Evolutionary conservation across 1,139 yeast genomes (phyloP).

Genomic region (Yamadazyma pseudoaaseri): DNA sequence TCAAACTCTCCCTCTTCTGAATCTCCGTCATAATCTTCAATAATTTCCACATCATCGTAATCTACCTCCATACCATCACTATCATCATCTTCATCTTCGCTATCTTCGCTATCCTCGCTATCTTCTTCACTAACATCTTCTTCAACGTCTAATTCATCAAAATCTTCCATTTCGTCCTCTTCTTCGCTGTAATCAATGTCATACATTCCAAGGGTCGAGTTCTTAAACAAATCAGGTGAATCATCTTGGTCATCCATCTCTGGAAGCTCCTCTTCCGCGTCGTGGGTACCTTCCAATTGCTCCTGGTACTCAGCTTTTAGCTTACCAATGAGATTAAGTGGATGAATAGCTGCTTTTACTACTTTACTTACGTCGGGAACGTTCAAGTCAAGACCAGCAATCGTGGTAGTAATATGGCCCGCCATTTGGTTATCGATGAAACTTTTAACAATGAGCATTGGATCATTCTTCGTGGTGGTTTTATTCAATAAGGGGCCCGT

Average conservation of each 20-base stretch:
- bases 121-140: conserved; percentile 24
- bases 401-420: conserved; percentile 50
- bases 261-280: conserved; percentile 28
- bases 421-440: conserved; percentile 69
- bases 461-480: conserved; percentile 53
- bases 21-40: conserved; percentile 23
- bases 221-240: conserved; percentile 78
- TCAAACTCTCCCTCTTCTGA: conserved; percentile 11
- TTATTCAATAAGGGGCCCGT: conserved; percentile 47
- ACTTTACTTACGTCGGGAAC: conserved; percentile 65
- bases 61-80: conserved; percentile 22
- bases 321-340: conserved; percentile 62
- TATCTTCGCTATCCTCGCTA: conserved; percentile 14
- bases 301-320: conserved; percentile 60
- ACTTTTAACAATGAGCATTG: conserved; percentile 58
- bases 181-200: conserved; percentile 75
- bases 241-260: conserved; percentile 61
- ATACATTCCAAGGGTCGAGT: conserved; percentile 92
- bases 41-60: conserved; percentile 39
- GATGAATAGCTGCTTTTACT: conserved; percentile 55
- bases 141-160: conserved; percentile 30
- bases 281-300: conserved; percentile 48
- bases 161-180: conserved; percentile 33
- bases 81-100: conserved; percentile 12
- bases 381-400: conserved; percentile 68